Evolutionary conservation across 441 rosid genomes (phyloP).

Genomic region (Populus hybrid): DNA sequence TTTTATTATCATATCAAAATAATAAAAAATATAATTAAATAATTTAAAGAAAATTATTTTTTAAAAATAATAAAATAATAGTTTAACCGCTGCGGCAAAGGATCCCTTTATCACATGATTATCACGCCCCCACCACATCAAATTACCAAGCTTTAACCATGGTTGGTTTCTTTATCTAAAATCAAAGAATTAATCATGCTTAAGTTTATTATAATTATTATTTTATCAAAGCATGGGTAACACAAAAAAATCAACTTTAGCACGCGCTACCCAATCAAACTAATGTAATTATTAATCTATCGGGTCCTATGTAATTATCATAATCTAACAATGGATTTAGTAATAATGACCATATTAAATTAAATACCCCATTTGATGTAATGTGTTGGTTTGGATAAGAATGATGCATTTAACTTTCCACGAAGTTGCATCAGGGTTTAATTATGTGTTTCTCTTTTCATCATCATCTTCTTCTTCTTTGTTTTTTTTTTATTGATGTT

Average conservation of each 20-base stretch:
- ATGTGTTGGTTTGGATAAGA: slow-evolving; percentile 12
- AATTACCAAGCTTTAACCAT: not conserved
- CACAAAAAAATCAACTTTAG: not conserved
- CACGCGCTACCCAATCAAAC: not conserved
- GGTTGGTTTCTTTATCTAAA: not conserved
- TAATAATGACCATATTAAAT: slow-evolving; percentile 12
- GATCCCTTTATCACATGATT: not conserved
- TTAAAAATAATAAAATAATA: too few relatives aligned
- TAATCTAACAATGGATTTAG: not conserved
- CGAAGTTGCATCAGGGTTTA: not conserved
- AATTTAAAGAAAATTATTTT: too few relatives aligned
- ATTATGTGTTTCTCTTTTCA: not conserved
- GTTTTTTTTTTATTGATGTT: too few relatives aligned
- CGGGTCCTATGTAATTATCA: not conserved
- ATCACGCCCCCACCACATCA: not conserved
- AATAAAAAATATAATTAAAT: too few relatives aligned
- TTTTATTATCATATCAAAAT: too few relatives aligned
- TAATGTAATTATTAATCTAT: not conserved
- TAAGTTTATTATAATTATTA: not conserved
- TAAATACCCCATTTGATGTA: not conserved
- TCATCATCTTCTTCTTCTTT: too few relatives aligned
- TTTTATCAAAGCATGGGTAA: too few relatives aligned
- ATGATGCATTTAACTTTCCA: not conserved
- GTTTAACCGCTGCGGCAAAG: too few relatives aligned
- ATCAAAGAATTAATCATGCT: not conserved